A percentile compares a stretch with the other conserved stretches of the same genome.
phyloP scores from a whole-genome alignment of 345 rosid species.

The Populus simonii region DNA sequence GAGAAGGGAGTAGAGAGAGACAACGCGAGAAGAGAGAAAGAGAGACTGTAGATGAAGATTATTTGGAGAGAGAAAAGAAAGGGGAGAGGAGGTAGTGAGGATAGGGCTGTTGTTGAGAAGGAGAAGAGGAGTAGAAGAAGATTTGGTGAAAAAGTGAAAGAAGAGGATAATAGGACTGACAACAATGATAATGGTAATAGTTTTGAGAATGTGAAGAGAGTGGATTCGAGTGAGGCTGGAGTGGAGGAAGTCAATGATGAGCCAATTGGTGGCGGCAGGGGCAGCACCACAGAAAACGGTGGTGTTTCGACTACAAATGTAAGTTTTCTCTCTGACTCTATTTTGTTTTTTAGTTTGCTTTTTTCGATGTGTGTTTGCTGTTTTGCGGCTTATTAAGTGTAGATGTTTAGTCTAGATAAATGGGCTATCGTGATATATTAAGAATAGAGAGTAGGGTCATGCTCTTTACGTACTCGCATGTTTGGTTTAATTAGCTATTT shows the following conservation, averaged over 20 bases:
- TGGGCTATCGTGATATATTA: background rate
- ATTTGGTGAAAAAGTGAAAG: conserved; percentile 46
- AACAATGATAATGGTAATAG: background rate
- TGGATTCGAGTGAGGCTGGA: conserved; percentile 19
- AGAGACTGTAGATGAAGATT: conserved; percentile 41
- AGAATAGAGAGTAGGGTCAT: background rate
- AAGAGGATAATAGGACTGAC: conserved; percentile 18
- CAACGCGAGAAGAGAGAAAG: conserved; percentile 26
- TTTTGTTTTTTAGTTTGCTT: background rate
- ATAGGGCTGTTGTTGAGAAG: conserved; percentile 1
- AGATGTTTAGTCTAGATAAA: background rate
- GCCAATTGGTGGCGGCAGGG: conserved; percentile 6
- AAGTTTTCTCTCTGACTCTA: conserved; percentile 24
- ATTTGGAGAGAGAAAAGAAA: conserved; percentile 21
- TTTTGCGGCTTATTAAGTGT: background rate
- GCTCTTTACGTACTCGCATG: background rate
- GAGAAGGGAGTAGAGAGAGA: conserved; percentile 29
- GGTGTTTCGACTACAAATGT: conserved; percentile 43
- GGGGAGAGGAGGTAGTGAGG: conserved; percentile 16
- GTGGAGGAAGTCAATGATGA: conserved; percentile 33
- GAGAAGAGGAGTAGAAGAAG: conserved; percentile 48
- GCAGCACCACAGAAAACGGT: conserved; percentile 8
- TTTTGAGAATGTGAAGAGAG: conserved; percentile 19
- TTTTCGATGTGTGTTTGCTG: background rate
- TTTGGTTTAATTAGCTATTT: background rate